phyloP scores from a whole-genome alignment of 441 rosid species.

The Eutrema salsugineum region DNA sequence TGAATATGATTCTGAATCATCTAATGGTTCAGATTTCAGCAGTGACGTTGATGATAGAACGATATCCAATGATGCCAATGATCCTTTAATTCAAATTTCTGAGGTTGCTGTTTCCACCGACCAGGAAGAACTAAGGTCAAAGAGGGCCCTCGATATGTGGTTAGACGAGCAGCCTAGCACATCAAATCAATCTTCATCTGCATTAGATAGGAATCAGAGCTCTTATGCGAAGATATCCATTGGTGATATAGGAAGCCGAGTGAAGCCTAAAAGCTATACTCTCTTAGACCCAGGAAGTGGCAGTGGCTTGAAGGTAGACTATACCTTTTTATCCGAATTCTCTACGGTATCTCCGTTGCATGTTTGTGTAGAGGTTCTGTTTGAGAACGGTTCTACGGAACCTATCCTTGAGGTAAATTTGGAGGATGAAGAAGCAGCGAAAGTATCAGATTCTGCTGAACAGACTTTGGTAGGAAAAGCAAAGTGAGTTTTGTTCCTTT shows the following conservation, averaged over 20 bases:
- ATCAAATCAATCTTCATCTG: constrained; percentile 42
- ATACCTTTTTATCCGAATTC: constrained; percentile 71
- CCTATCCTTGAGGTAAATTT: constrained; percentile 50
- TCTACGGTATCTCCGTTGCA: constrained; percentile 62
- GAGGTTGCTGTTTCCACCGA: constrained; percentile 44
- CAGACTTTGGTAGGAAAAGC: constrained; percentile 41
- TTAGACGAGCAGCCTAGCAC: constrained; percentile 75
- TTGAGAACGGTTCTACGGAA: constrained; percentile 70
- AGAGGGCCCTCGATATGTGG: constrained; percentile 79
- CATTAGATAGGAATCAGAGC: constrained; percentile 37
- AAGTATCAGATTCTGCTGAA: constrained; percentile 44
- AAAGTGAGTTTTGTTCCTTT: constrained; percentile 43
- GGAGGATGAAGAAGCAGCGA: constrained; percentile 60
- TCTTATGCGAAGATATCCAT: constrained; percentile 80
- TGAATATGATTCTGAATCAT: constrained; percentile 63
- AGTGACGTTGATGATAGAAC: constrained; percentile 41
- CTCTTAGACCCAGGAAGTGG: constrained; percentile 82
- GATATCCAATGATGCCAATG: constrained; percentile 45
- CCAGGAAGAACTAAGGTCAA: constrained; percentile 65
- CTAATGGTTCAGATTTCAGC: constrained; percentile 43
- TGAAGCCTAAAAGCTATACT: constrained; percentile 63
- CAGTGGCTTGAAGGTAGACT: constrained; percentile 84
- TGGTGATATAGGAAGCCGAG: constrained; percentile 62
- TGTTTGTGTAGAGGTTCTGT: constrained; percentile 60
- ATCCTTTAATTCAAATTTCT: constrained; percentile 80